Evolutionary conservation across 2,329 filamentous ascomycete genomes (phyloP), one percentile per base, ranked within the genome.

Genomic region (Aspergillus unguis): DNA sequence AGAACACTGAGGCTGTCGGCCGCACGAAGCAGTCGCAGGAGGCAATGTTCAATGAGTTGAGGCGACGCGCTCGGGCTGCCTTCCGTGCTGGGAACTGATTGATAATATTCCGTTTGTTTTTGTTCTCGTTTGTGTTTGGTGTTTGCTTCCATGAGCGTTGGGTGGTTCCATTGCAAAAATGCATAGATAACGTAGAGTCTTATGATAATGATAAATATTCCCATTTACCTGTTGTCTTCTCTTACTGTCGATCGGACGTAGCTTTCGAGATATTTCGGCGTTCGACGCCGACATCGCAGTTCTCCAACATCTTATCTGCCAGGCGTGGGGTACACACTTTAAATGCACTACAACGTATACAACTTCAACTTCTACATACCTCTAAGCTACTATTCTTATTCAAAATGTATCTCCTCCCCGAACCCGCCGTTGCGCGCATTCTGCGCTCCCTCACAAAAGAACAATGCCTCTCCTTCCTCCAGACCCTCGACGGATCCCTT

Each of bases 1-100:
- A 92, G 77, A 92, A 92, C 65, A 80, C 80, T 60, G 83, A 85
- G 71, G 82, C 83, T 4, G 79, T 82, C 41, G 70, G 74, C 17
- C 69, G 83, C 50, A 85, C 82, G 1, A 72, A 71, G 61, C 62
- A 72, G 44, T 72, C 70, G 9, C 69, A 69, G 61, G 51, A 68
- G 10, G 70, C 70, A 1, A 72, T 72, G 70, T 59, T 67, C 41
- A 52, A 42, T 6, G 70, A 72, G 48, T 36, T 72, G 52, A 66
- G 65, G 58, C 67, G 69, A 38, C 61, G 70, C n/a, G 61, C 61
- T 33, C 60, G 61, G 32, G 57, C 45, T 43, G 58, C 46, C 8
- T 59, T 70, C 44, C 54, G 62, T 25, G 37, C 57, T 17, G 53
- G 48, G 44, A 62, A 60, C 36, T 67, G 54, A 57, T 17, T 17